Evolutionary conservation across 192 early-diverging fungal species (phyloP), one percentile per base, ranked within the genome.

Genomic region (Gonapodya sp.): DNA sequence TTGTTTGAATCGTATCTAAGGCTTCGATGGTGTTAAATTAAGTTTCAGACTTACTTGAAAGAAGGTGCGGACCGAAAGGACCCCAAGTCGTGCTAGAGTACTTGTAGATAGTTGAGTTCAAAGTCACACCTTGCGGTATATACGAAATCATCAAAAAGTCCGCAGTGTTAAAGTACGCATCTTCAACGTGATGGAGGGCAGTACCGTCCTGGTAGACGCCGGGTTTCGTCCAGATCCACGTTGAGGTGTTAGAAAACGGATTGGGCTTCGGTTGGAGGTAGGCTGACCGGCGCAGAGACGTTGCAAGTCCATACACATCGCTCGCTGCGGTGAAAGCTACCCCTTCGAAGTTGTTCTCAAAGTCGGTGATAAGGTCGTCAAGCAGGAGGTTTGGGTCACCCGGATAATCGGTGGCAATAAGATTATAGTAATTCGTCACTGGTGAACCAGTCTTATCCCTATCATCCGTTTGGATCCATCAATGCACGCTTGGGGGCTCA

Each of bases 91-190:
- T 8, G 8, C 8, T 64, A 24, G 46, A 64, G 46, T 64, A 64
- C 46, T 16, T 16, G 24, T 64, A 16, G 46, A 64, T 64, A 8
- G 8, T 8, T 8, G 46, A 8, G 24, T 64, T 24, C 46, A 64
- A 64, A 8, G 46, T 64, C 8, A 64, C 8, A 8, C 46, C 46
- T 24, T 8, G 8, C 46, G 46, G 46, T 8, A 64, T 64, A 24
- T 64, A 64, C 46, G 46, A 64, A 64, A 64, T 64, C 46, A 64
- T 64, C 46, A 64, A 64, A 64, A 64, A 64, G 24, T 64, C 46
- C 46, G 46, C 46, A 24, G 46, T 64, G 46, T 64, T 64, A 64
- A 16, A 16, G 46, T 64, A 64, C 46, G 46, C 46, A 24, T 64
- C 46, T 24, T 64, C 46, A 24, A 64, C 8, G 46, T 64, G 46